Base-by-base conservation (phyloP, 1,139 yeast genomes). In the Yamadazyma atmosphaerica region DNA sequence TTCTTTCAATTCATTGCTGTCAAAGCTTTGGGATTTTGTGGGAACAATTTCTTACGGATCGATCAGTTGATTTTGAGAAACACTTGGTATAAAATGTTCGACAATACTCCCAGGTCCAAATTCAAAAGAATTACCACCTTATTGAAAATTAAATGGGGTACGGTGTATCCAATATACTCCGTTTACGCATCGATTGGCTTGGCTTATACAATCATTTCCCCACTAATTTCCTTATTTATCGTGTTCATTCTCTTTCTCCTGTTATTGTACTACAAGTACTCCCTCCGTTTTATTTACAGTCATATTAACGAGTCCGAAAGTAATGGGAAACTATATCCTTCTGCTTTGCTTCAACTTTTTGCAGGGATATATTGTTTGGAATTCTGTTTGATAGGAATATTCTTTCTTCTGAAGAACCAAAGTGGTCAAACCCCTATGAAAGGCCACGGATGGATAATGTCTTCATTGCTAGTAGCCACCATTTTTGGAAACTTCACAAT, bases 331-430 rank as follows among this genome's bases (percentile, higher is more conserved):
- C 65, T 83, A 32, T 89, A 86, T 54, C 88, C 95, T 1, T 68
- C 68, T 4, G 94, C 96, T 0, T 58, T 89, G 17, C 71, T 83
- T 41, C 95, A 88, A 44, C 61, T 87, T 32, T 86, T 83, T 54
- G 70, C 84, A 1, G 97, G 97, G 0, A 59, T 89, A 1, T 88
- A 89, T 55, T 84, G 88, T 51, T 70, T 86, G 54, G 95, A 89
- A 50, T 68, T 83, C 28, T 85, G 90, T 49, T 60, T 89, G 50
- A 71, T 86, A 31, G 96, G 96, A 0, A 61, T 86, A 13, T 83
- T 86, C 53, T 77, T 84, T 30, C 61, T 83, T 14, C 81, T 81
- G 53, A 68, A 68, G 44, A 68, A 79, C 47, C 62, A 64, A 23
- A 40, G 60, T 3, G 79, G 70, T 14, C 52, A 54, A 1, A 52